Base-by-base conservation (phyloP, 177 flowering plant species). In the Tripterygium wilfordii region DNA sequence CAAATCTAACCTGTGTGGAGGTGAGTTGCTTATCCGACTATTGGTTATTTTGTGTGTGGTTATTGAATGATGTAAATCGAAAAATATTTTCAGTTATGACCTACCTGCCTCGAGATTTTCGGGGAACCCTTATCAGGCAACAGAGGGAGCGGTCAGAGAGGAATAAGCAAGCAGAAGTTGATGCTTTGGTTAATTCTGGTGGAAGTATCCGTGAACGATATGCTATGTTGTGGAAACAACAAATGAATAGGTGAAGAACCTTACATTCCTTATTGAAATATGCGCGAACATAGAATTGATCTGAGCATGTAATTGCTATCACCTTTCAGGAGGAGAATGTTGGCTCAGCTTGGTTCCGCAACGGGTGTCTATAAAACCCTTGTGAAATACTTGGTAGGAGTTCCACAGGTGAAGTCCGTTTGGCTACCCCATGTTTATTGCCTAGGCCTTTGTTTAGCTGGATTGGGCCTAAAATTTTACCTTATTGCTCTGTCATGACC, bases 101-200 rank as follows among this genome's bases (percentile, higher is more conserved):
- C 44, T 92, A 92, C 69, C 71, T 92, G 96, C 98, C 98, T 54
- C 98, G 84, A 84, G 98, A 92, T 66, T 92, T 92, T 62, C 79
- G 98, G 20, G 98, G 98, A 56, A 67, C 80, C 4, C 60, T 92
- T 35, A 92, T 92, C 26, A 82, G 85, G 61, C 96, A 85, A 58
- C 98, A 92, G 63, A 75, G 76, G 57, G 98, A 92, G 59, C 88
- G 98, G 19, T 92, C 98, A 7, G 98, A 92, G 75, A 86, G 81
- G 65, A 84, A 76, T 56, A 92, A 79, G 74, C 91, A 84, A 61
- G 96, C 85, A 42, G 94, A 73, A 65, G 60, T 92, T 68, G 94
- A 92, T 58, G 76, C 85, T 58, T 42, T 88, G 62, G 57, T 80
- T 41, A 78, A 54, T 56, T 80, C 96, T 66, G 96, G 98, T 58